Evolutionary conservation across 2,329 filamentous ascomycete species (phyloP), one percentile per base, ranked within the genome.

Genomic region (Fusarium humuli): DNA sequence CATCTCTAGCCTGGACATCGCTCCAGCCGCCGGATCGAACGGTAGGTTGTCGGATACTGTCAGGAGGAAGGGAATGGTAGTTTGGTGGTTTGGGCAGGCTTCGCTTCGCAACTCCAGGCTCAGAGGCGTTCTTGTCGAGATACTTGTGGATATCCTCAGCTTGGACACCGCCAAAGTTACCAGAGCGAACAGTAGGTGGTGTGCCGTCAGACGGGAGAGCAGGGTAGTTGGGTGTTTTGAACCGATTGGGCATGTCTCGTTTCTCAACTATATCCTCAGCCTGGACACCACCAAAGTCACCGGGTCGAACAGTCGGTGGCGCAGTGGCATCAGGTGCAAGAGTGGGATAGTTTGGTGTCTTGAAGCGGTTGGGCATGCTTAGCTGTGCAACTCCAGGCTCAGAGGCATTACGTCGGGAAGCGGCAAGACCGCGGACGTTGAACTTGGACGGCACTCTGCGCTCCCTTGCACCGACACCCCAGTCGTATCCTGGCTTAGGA

Each of bases 401-500:
- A n/a, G 14, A 37, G 10, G 34, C 34, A 10, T 37, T n/a, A 4
- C 34, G 34, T 4, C 3, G 3, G 18, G 34, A n/a, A 37, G 34
- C 34, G 10, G 34, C 18, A 37, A 37, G 34, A 37, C 34, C 34
- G 10, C 34, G 34, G 18, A n/a, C 18, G 34, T 12, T 37, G 34
- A 37, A 37, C 18, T 37, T 37, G 34, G 34, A n/a, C 0, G 34
- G 34, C 18, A n/a, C 34, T 5, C 4, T 18, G 32, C 7, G 32
- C 7, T 34, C 32, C 5, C 18, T 11, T 18, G 5, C 16, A 10
- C 18, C 7, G 30, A 34, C 18, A n/a, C 18, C 34, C 34, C 18
- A 7, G 10, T n/a, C 18, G 18, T 6, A 37, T 11, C 3, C 18
- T n/a, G 0, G 0, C 34, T 37, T 0, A n/a, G 6, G 1, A 37